Base-by-base conservation (phyloP, 2,329 filamentous ascomycete species). In the Chaetothyriales sp. region DNA sequence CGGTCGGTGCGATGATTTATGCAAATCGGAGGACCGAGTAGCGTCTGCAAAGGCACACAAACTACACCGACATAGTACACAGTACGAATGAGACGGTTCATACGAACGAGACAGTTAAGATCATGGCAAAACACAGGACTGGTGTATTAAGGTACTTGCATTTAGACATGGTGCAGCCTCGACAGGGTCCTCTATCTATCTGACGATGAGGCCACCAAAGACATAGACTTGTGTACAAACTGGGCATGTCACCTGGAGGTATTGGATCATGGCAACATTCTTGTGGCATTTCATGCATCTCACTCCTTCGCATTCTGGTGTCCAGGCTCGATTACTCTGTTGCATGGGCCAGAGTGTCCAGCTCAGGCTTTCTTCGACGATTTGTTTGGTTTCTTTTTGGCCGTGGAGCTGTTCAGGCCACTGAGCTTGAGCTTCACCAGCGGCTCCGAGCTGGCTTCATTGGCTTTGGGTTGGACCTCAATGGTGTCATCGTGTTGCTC, bases 381-480 rank as follows among this genome's bases (percentile, higher is more conserved):
- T 15, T 39, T 39, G 10, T 15, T 39, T 39, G 32, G 32, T 39
- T 39, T 39, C 32, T 39, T 39, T 39, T 39, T 39, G 10, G 32
- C 32, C 32, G 32, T 39, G 10, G 32, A 39, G 32, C 19, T 42
- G 9, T 43, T 26, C 51, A 19, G 43, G 45, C 43, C 46, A 44
- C 55, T 57, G 36, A 60, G 28, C 44, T 60, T 60, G 46, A 59
- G 54, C 49, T 59, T 60, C 49, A 58, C 52, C 22, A 48, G 47
- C 25, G 55, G 53, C 50, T 60, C 58, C 9, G 36, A 49, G 46
- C 56, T 55, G 10, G 53, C 52, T 28, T 55, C 55, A 43, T 49
- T 49, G 15, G 48, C 43, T 19, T 56, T 60, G 2, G 58, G 57
- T 36, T 53, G 54, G 39, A 55, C 58, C 49, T 57, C 54, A 18